phyloP scores from a whole-genome alignment of 495 filamentous ascomycete genomes.

The Sabuloglossum arenarium region DNA sequence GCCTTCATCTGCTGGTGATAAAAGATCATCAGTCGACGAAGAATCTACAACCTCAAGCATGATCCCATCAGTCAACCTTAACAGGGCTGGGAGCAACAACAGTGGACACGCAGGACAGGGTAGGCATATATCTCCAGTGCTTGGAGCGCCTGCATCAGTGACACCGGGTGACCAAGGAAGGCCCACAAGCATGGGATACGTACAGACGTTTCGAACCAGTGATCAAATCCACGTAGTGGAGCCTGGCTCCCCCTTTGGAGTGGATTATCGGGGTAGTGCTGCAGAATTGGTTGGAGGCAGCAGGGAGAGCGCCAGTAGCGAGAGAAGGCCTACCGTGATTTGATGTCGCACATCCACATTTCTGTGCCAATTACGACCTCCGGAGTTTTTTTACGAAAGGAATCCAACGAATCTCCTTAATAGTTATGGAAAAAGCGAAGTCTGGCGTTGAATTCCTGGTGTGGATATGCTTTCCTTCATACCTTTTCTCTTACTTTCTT shows the following conservation, averaged over 20 bases:
- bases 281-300: constrained; percentile 2
- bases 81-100: not conserved
- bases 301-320: not conserved
- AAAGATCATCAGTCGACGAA: not conserved
- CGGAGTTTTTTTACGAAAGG: not conserved
- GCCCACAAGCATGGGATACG: constrained; percentile 7
- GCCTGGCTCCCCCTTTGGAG: not conserved
- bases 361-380: not conserved
- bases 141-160: not conserved
- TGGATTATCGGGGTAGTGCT: not conserved
- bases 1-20: constrained; percentile 3
- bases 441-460: not conserved
- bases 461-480: not conserved
- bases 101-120: not conserved
- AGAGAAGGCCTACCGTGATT: not conserved
- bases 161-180: not conserved
- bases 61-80: not conserved
- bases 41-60: constrained; percentile 5
- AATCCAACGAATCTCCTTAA: not conserved
- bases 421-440: not conserved
- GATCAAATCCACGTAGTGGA: constrained; percentile 5
- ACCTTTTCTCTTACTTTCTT: not conserved
- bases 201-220: constrained; percentile 3
- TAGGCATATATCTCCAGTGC: not conserved
- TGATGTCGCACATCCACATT: not conserved